Evolutionary conservation across 441 rosid species (phyloP).

Genomic region (Arabidopsis hybrid): DNA sequence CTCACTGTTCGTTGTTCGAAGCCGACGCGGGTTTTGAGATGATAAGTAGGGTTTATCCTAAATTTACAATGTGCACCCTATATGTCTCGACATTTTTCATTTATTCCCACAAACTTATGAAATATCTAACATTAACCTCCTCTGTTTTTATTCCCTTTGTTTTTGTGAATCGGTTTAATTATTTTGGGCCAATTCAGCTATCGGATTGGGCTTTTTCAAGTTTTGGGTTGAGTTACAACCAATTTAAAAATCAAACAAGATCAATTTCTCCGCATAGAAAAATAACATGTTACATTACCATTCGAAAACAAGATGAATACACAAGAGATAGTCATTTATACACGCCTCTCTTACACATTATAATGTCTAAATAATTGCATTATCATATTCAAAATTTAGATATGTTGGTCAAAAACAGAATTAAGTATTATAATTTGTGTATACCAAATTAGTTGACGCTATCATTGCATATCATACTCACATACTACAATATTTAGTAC

Average conservation of each 20-base stretch:
- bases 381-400: neutral
- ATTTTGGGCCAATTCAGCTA: neutral
- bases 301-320: too few relatives aligned
- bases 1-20: constrained; percentile 30
- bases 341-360: neutral
- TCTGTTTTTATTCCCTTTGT: neutral
- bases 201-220: constrained; percentile 3
- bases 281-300: too few relatives aligned
- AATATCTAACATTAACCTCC: neutral
- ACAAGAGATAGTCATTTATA: neutral
- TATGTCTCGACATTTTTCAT: neutral
- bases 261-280: too few relatives aligned
- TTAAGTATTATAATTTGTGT: too few relatives aligned
- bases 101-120: neutral
- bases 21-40: constrained; percentile 28
- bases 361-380: neutral
- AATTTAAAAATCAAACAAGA: too few relatives aligned
- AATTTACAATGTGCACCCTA: constrained; percentile 20
- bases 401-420: neutral
- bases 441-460: too few relatives aligned
- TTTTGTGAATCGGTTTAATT: neutral
- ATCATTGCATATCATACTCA: too few relatives aligned
- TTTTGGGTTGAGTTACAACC: neutral
- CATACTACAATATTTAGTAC: too few relatives aligned
- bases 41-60: constrained; percentile 44